phyloP scores from a whole-genome alignment of 2,329 filamentous ascomycete species.

The Exserohilum turcica region DNA sequence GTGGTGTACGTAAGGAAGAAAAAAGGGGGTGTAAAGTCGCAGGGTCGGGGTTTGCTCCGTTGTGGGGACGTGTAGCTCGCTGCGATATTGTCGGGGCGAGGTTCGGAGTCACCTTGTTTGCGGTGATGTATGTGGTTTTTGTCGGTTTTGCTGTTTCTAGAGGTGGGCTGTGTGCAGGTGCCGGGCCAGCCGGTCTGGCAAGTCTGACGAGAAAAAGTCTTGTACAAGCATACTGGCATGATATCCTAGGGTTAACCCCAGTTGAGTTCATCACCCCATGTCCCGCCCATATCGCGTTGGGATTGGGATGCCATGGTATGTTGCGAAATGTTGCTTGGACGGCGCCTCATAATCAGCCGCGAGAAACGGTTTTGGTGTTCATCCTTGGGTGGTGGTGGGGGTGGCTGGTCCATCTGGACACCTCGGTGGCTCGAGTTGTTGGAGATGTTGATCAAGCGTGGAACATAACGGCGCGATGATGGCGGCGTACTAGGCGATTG shows the following conservation, averaged over 20 bases:
- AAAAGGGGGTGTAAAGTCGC: slow-evolving; percentile 18
- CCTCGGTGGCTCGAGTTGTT: slow-evolving; percentile 33
- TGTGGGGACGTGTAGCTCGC: slow-evolving; percentile 46
- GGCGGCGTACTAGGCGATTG: slow-evolving; percentile 17
- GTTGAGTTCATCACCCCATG: slow-evolving; percentile 43
- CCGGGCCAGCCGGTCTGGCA: slow-evolving; percentile 35
- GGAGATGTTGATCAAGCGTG: slow-evolving; percentile 44
- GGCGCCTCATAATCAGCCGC: slow-evolving; percentile 42
- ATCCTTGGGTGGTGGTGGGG: slow-evolving; percentile 45
- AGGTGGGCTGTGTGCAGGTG: slow-evolving; percentile 28
- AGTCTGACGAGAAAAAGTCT: background rate
- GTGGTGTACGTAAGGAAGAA: slow-evolving; percentile 28
- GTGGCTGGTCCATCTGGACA: slow-evolving; percentile 38
- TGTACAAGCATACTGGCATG: background rate
- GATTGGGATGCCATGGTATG: slow-evolving; percentile 40
- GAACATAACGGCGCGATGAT: slow-evolving; percentile 39
- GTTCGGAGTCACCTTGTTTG: slow-evolving; percentile 48
- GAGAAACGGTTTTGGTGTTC: slow-evolving; percentile 43
- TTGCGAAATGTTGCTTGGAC: slow-evolving; percentile 46
- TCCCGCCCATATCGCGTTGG: slow-evolving; percentile 38
- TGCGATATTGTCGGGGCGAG: slow-evolving; percentile 27
- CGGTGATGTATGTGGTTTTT: slow-evolving; percentile 31
- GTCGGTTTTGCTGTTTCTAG: slow-evolving; percentile 17
- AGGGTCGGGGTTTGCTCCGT: slow-evolving; percentile 32
- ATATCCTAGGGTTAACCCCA: slow-evolving; percentile 35